These are phyloP conservation scores for Celoporthe dispersa DNA, from an alignment of 2,329 filamentous ascomycete genomes.

Conservation along the genomic window DNA sequence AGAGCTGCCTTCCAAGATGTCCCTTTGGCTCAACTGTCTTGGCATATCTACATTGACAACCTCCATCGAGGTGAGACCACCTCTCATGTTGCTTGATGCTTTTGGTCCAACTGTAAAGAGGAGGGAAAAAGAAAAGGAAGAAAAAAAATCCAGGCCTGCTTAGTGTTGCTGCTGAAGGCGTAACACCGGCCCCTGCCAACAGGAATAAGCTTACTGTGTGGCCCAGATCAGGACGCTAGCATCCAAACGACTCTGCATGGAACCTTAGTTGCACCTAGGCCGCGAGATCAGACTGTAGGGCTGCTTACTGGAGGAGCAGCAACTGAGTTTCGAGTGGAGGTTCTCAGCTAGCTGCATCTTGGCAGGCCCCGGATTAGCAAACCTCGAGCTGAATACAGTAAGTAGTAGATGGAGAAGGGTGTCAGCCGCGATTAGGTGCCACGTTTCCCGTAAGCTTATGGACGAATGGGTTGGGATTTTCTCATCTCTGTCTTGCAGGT, in stretches of 20 bases:
- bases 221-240: not conserved
- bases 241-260: not conserved
- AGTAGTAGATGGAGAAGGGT: not conserved
- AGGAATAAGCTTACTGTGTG: not conserved
- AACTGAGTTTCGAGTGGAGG: not conserved
- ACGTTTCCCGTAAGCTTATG: not conserved
- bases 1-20: not conserved
- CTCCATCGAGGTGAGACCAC: too few relatives aligned
- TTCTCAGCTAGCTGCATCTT: not conserved
- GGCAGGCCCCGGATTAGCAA: not conserved
- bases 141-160: not conserved
- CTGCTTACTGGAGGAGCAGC: not conserved
- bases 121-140: not conserved
- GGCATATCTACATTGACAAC: not conserved
- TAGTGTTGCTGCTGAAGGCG: not conserved
- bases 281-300: not conserved
- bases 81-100: not conserved
- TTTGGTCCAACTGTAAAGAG: not conserved
- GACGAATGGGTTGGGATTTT: too few relatives aligned
- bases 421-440: too few relatives aligned
- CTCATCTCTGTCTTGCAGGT: too few relatives aligned
- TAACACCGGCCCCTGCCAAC: not conserved
- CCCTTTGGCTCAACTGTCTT: not conserved
- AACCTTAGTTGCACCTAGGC: not conserved
- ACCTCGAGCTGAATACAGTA: not conserved